These are phyloP conservation scores for Podospora comata DNA, from an alignment of 495 filamentous ascomycete genomes.

Conservation along the genomic window DNA sequence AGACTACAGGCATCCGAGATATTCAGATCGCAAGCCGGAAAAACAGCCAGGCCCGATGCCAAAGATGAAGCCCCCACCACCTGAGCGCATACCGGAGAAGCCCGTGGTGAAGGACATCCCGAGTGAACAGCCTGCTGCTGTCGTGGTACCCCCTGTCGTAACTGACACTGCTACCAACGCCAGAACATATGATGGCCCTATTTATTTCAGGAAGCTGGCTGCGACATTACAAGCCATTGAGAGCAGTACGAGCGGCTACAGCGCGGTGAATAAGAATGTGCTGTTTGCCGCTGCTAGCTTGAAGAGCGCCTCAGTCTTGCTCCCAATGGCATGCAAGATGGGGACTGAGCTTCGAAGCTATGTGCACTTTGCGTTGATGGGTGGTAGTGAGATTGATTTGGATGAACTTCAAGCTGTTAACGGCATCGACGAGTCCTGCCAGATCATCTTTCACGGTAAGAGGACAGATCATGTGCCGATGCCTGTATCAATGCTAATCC, in stretches of 20 bases:
- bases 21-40: constrained; percentile 17
- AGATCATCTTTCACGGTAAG: constrained; percentile 55
- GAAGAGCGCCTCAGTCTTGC: constrained; percentile 50
- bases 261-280: constrained; percentile 50
- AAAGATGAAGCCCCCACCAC: constrained; percentile 18
- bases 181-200: constrained; percentile 38
- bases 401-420: constrained; percentile 54
- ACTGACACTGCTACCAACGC: background rate
- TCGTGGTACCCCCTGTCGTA: background rate
- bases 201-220: constrained; percentile 39
- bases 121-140: background rate
- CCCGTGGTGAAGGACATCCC: background rate
- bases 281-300: constrained; percentile 57
- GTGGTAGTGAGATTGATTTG: constrained; percentile 52
- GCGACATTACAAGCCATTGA: constrained; percentile 38
- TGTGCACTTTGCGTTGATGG: constrained; percentile 59
- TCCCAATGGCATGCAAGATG: constrained; percentile 65
- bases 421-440: constrained; percentile 53
- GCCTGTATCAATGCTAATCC: background rate
- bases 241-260: constrained; percentile 35
- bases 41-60: constrained; percentile 23
- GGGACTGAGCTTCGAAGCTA: constrained; percentile 51
- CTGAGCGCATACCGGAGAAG: constrained; percentile 11
- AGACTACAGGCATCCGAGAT: constrained; percentile 32
- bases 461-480: background rate